phyloP scores from a whole-genome alignment of 2,329 filamentous ascomycete genomes.

The Verticillium nonalfalfae region DNA sequence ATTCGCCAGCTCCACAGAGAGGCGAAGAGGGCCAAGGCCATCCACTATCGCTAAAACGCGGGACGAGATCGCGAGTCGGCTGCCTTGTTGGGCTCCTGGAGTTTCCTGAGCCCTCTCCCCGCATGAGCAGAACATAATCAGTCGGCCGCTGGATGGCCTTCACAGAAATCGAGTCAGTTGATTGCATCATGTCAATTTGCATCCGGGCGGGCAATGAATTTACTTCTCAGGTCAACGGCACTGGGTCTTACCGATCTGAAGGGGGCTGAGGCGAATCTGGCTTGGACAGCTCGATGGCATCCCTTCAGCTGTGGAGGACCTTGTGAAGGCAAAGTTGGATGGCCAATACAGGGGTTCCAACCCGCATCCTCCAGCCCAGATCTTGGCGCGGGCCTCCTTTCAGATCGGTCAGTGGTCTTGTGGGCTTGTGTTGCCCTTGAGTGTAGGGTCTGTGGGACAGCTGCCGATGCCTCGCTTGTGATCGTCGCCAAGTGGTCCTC shows the following conservation, averaged over 20 bases:
- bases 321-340: not conserved
- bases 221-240: too few species aligned
- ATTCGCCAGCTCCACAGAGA: not conserved
- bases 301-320: not conserved
- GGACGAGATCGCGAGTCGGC: too few species aligned
- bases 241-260: too few species aligned
- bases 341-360: not conserved
- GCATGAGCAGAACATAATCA: too few species aligned
- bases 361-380: not conserved
- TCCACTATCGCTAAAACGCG: not conserved
- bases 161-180: too few species aligned
- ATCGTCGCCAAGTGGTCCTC: not conserved
- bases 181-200: too few species aligned
- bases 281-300: not conserved
- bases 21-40: not conserved
- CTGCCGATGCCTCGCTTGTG: not conserved
- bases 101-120: too few species aligned
- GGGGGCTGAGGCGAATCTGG: not conserved
- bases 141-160: too few species aligned
- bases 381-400: not conserved
- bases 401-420: not conserved
- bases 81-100: too few species aligned
- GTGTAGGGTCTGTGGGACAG: not conserved
- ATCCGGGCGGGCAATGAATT: too few species aligned
- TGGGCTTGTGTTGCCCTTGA: not conserved